Evolutionary conservation across 1,284 basidiomycete species (phyloP), one percentile per base, ranked within the genome.

Genomic region (Microbotryomycetes sp.): DNA sequence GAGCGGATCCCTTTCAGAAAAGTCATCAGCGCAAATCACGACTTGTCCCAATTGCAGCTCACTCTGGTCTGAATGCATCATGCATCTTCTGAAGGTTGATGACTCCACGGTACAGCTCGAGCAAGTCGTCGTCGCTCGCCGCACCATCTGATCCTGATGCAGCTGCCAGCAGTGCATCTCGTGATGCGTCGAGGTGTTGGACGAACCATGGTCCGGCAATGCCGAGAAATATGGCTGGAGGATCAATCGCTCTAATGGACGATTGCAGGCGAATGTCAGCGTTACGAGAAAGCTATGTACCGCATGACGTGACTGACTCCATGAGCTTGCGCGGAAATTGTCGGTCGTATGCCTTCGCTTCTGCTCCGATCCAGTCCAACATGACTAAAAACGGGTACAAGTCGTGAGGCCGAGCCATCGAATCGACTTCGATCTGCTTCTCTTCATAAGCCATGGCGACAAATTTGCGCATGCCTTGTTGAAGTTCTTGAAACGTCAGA

Each of bases 291-390:
- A 23, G 46, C 18, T 13, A 21, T n/a, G n/a, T n/a, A n/a, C n/a
- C n/a, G n/a, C n/a, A n/a, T n/a, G n/a, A 16, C 4, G 45, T 45
- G 3, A 79, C 83, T 55, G 72, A 91, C 87, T 85, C 85, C 35
- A 92, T 78, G 23, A 97, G 74, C 21, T 89, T 87, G 59, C 88
- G 83, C 0, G 86, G 83, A 76, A 94, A 97, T 65, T 86, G 81
- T 75, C 89, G 90, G 75, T 92, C 87, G 31, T 92, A 79, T 30
- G 81, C 76, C 75, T 94, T 91, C 13, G 88, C 85, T 30, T 80
- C 78, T 73, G 89, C 93, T 77, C 96, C 91, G 11, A 97, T 79
- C 79, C 93, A 93, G 54, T 87, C 85, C 5, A 89, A 88, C 81
- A 96, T 83, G 28, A 87, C 77, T 52, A 94, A 77, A 29, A 91